Percentiles rank a stretch among this genome's conserved stretches.
Evolutionary conservation across 352 stramenopile species (phyloP).

Genomic region (Phytophthora pluvialis): DNA sequence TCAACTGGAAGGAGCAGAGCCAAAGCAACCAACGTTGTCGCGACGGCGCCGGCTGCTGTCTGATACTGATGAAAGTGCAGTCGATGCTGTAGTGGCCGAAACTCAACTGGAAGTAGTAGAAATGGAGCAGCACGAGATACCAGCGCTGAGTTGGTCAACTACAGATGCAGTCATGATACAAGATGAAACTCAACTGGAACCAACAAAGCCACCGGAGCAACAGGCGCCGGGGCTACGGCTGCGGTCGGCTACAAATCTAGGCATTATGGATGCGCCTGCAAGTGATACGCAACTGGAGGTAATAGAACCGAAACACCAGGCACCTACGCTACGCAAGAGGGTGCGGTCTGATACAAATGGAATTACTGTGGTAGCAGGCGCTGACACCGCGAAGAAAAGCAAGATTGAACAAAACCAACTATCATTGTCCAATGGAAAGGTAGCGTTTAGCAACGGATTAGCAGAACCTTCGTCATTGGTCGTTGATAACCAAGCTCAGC

Average conservation of each 20-base stretch:
- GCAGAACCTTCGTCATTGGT: conserved; percentile 15
- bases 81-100: conserved; percentile 21
- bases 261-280: neutral
- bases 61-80: neutral
- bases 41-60: conserved; percentile 3
- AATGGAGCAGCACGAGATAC: conserved; percentile 1
- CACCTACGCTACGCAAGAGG: conserved; percentile 23
- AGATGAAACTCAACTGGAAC: conserved; percentile 5
- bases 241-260: conserved; percentile 4
- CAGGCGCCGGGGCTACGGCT: neutral
- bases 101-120: conserved; percentile 24
- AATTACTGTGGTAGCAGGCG: neutral
- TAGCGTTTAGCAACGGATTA: conserved; percentile 9
- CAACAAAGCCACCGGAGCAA: neutral
- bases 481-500: conserved; percentile 21
- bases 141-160: conserved; percentile 9
- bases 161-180: conserved; percentile 5
- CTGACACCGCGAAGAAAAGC: neutral
- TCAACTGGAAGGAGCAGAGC: neutral
- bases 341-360: conserved; percentile 19
- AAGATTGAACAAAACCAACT: conserved; percentile 7
- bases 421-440: conserved; percentile 3
- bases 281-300: conserved; percentile 9
- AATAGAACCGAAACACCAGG: conserved; percentile 8
- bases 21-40: neutral